phyloP scores from a whole-genome alignment of 805 yeast genomes.

The Peterozyma xylosa region DNA sequence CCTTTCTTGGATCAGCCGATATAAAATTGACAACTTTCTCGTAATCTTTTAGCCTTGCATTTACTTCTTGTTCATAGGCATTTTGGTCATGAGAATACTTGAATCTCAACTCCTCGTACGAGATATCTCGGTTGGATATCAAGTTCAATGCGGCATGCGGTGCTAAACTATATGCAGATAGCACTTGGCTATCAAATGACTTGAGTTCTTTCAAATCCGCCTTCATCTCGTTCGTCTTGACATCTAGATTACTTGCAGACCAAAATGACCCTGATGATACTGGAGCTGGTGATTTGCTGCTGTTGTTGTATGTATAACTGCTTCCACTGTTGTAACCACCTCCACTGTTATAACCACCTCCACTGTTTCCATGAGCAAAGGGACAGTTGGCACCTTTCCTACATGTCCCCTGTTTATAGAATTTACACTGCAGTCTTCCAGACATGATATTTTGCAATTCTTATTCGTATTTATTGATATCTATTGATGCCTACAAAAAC shows the following conservation, averaged over 20 bases:
- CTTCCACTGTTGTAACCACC: constrained; percentile 5
- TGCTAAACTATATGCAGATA: constrained; percentile 41
- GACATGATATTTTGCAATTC: constrained; percentile 11
- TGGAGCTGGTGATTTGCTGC: neutral
- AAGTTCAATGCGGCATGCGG: constrained; percentile 40
- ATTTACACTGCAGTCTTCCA: constrained; percentile 31
- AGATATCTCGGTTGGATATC: constrained; percentile 43
- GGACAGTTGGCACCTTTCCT: constrained; percentile 34
- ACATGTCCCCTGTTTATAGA: constrained; percentile 34
- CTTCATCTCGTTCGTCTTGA: constrained; percentile 19
- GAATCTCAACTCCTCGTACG: constrained; percentile 45
- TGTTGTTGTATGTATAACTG: neutral
- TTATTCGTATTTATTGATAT: constrained; percentile 1
- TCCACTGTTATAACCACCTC: constrained; percentile 6
- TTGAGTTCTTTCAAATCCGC: constrained; percentile 14
- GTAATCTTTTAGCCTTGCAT: constrained; percentile 40
- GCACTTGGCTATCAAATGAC: constrained; percentile 18
- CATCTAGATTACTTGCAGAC: constrained; percentile 14
- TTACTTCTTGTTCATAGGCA: constrained; percentile 31
- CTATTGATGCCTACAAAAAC: neutral
- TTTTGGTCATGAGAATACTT: constrained; percentile 35
- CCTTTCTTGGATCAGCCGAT: constrained; percentile 33
- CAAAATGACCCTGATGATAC: constrained; percentile 12
- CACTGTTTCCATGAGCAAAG: constrained; percentile 30
- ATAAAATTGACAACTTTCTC: constrained; percentile 30